Conservation (phyloP, 495 filamentous ascomycete genomes). For the Aspergillus carlsbadensis region DNA sequence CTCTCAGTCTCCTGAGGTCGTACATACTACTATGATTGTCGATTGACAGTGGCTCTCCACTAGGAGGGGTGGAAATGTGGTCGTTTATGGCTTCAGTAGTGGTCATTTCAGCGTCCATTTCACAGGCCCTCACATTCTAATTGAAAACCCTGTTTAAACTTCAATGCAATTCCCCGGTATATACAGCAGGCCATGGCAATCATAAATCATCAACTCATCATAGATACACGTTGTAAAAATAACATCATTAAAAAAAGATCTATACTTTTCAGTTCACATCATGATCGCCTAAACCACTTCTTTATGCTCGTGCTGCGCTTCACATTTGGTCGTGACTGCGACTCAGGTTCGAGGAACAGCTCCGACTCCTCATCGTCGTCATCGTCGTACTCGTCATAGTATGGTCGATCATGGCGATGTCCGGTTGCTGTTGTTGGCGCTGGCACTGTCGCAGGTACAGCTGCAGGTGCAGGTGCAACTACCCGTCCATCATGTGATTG, state of each 20-base stretch:
- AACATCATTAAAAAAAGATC: neutral
- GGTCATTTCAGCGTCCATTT: too few species aligned
- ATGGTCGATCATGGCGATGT: neutral
- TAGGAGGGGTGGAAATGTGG: too few species aligned
- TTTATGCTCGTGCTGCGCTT: slow-evolving; percentile 22
- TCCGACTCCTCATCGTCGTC: slow-evolving; percentile 23
- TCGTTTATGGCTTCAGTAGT: too few species aligned
- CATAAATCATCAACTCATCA: slow-evolving; percentile 7
- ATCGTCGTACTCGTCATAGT: slow-evolving; percentile 20
- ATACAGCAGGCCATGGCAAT: neutral
- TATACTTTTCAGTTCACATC: slow-evolving; percentile 8
- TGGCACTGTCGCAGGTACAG: too few species aligned
- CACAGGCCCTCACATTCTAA: too few species aligned
- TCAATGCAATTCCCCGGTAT: neutral
- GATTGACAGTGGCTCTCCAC: too few species aligned
- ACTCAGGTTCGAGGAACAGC: slow-evolving; percentile 7
- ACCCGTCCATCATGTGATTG: neutral
- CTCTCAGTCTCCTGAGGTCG: too few species aligned
- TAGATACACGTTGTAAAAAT: slow-evolving; percentile 9
- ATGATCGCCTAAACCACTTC: slow-evolving; percentile 43
- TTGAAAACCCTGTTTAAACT: too few species aligned
- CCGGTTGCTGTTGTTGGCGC: neutral
- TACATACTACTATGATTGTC: too few species aligned
- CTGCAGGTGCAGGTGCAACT: neutral
- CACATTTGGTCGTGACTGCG: slow-evolving; percentile 18